Evolutionary conservation across 1,284 basidiomycete genomes (phyloP).

Genomic region (Cerrena zonata): DNA sequence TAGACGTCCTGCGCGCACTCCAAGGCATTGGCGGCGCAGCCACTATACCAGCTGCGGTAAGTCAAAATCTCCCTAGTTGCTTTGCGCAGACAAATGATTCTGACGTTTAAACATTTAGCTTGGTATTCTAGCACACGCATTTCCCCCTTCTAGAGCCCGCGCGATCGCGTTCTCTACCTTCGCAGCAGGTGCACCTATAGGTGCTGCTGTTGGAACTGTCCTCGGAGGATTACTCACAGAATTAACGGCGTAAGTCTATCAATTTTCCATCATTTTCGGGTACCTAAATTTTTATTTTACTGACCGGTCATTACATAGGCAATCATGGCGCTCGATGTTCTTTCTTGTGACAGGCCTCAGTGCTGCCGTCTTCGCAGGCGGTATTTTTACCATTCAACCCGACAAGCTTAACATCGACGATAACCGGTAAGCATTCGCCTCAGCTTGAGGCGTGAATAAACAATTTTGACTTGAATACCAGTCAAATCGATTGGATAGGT

Average conservation of each 20-base stretch:
- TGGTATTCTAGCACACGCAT: conserved; percentile 74
- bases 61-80: no score
- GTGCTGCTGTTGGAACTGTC: conserved; percentile 61
- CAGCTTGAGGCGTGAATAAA: not conserved
- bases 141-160: conserved; percentile 62
- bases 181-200: conserved; percentile 74
- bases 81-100: no score
- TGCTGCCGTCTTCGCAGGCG: conserved; percentile 35
- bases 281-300: no score
- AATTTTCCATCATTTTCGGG: no score
- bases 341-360: conserved; percentile 46
- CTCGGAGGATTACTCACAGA: conserved; percentile 71
- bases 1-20: conserved; percentile 62
- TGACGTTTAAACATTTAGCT: no score
- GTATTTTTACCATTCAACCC: conserved; percentile 41
- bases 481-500: conserved; percentile 78
- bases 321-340: conserved; percentile 52
- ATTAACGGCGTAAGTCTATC: conserved; percentile 39
- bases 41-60: conserved; percentile 60
- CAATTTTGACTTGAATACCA: not conserved
- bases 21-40: conserved; percentile 71
- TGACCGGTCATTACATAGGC: conserved; percentile 1
- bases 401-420: conserved; percentile 38
- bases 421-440: conserved; percentile 31
- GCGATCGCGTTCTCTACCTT: conserved; percentile 74